Evolutionary conservation across 2,329 filamentous ascomycete species (phyloP), one percentile per base, ranked within the genome.

Genomic region (Stemphylium beticola): DNA sequence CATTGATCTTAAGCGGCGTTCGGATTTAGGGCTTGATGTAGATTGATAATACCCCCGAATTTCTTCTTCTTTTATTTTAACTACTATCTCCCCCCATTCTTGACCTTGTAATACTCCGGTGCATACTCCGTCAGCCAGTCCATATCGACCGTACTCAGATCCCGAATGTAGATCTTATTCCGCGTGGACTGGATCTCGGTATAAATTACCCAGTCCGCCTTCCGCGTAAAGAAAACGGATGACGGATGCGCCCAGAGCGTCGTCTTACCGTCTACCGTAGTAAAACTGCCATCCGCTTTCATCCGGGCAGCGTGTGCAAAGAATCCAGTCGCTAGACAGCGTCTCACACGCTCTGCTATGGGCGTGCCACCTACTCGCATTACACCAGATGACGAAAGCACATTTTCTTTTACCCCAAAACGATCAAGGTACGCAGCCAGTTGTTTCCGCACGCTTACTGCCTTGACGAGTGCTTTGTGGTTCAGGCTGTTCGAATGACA

Each of bases 201-300:
- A 71, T 97, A 99, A 31, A 99, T 84, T 9, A 98, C 92, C 92
- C 93, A 98, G 61, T 97, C 92, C 10, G 92, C 92, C 79, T 96
- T 97, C 52, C 93, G 87, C 75, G 96, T 96, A 80, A 98, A 98
- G 87, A 98, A 92, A 64, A 98, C 78, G 34, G 90, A 96, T 69
- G 87, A 96, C 0, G 95, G 95, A 76, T 99, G 95, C 18, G 92
- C 92, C 78, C 96, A 85, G 48, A 98, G 80, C 4, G 87, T 84
- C 45, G 88, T 89, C 34, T 86, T 87, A 26, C 92, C 92, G 57
- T 88, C 87, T n/a, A 96, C 87, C 45, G 91, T 93, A 64, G 85
- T 86, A 74, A 96, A 97, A 4, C 86, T 93, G 12, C 95, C 95
- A 78, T 98, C 93, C 0, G 91, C 84, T 74, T 96, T 91, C 93